Percentiles rank a stretch among this genome's conserved stretches.
These are phyloP conservation scores for Coccinonectria pachysandricola DNA, from an alignment of 2,329 filamentous ascomycete genomes.

Conservation along the genomic window DNA sequence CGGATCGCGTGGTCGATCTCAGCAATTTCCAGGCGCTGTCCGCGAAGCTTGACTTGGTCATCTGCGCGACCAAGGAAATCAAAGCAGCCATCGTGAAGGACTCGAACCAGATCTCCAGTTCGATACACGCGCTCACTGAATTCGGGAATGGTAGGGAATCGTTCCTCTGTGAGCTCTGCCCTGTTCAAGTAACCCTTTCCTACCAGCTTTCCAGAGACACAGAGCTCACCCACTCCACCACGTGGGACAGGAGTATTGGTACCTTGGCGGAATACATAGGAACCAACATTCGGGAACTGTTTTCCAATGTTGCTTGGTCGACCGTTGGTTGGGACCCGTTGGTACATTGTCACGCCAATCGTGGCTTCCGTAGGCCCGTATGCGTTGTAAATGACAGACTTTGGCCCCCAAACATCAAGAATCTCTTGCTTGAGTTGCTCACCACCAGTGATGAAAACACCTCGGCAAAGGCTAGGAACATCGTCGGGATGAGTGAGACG, in stretches of 20 bases:
- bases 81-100: conserved; percentile 71
- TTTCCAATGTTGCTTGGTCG: conserved; percentile 80
- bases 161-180: conserved; percentile 62
- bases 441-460: conserved; percentile 88
- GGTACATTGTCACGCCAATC: conserved; percentile 84
- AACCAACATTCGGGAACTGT: conserved; percentile 80
- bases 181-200: conserved; percentile 83
- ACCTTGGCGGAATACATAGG: conserved; percentile 62
- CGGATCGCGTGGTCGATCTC: conserved; percentile 84
- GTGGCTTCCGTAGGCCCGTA: conserved; percentile 90
- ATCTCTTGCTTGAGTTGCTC: conserved; percentile 86
- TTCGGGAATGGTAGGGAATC: conserved; percentile 55
- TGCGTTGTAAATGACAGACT: conserved; percentile 79
- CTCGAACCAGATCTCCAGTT: conserved; percentile 78
- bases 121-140: conserved; percentile 63
- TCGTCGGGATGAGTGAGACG: conserved; percentile 68
- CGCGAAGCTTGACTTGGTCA: conserved; percentile 84
- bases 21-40: conserved; percentile 78
- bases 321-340: conserved; percentile 66
- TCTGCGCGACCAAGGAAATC: conserved; percentile 83
- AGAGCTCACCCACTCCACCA: conserved; percentile 79
- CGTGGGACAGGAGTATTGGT: conserved; percentile 62
- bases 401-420: conserved; percentile 71
- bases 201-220: conserved; percentile 76
- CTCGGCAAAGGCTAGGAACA: conserved; percentile 66